These are phyloP conservation scores for Sclerotinia glacialis DNA, from an alignment of 2,329 filamentous ascomycete genomes.

Conservation along the genomic window DNA sequence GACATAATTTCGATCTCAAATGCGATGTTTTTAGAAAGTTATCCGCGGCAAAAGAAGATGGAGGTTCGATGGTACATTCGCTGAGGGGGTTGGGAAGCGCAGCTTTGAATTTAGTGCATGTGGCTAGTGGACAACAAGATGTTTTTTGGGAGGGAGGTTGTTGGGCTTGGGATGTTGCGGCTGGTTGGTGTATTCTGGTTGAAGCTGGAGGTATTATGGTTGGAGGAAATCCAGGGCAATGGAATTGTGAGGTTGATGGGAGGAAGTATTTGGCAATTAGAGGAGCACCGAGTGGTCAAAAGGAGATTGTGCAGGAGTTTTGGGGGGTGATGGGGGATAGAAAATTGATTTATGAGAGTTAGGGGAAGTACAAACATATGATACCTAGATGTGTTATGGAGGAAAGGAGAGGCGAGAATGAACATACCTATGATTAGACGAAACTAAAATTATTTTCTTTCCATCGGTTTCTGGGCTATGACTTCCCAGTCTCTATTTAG, in stretches of 20 bases:
- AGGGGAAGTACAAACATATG: not conserved
- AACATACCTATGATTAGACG: not conserved
- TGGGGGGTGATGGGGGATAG: constrained; percentile 59
- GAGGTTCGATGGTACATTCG: constrained; percentile 74
- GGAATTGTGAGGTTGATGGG: constrained; percentile 59
- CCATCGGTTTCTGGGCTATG: not conserved
- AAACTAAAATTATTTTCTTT: not conserved
- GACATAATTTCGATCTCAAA: constrained; percentile 70
- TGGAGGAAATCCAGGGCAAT: constrained; percentile 70
- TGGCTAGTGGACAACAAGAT: constrained; percentile 69
- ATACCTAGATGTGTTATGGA: not conserved
- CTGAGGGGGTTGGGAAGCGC: constrained; percentile 69
- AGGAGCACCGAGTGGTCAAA: constrained; percentile 57
- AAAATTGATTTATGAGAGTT: constrained; percentile 48
- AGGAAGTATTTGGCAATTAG: constrained; percentile 62
- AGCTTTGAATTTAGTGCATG: constrained; percentile 70
- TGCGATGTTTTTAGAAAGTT: constrained; percentile 62
- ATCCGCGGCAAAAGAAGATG: constrained; percentile 55
- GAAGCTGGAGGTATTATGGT: constrained; percentile 74
- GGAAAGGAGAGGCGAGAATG: not conserved
- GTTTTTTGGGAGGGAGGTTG: constrained; percentile 81
- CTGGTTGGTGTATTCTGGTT: constrained; percentile 71
- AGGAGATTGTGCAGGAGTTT: constrained; percentile 61
- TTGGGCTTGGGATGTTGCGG: constrained; percentile 84
- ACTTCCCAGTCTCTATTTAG: constrained; percentile 36